phyloP scores from a whole-genome alignment of 108 stramenopile genomes.

The Bacterosira constricta region DNA sequence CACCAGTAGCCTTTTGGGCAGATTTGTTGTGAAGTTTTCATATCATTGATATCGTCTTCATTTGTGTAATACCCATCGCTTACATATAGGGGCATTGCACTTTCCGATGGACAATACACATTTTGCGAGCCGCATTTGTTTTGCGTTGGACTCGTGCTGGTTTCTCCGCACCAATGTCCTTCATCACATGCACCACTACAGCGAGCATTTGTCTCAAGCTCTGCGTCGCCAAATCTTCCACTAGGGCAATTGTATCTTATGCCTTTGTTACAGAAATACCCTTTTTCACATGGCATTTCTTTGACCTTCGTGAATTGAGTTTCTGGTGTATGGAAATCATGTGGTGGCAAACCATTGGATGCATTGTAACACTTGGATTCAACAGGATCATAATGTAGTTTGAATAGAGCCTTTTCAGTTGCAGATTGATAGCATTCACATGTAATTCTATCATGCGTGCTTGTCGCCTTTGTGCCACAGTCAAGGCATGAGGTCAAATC shows the following conservation, averaged over 20 bases:
- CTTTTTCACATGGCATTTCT: conserved; percentile 16
- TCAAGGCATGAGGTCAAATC: conserved; percentile 11
- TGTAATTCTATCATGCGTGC: conserved; percentile 18
- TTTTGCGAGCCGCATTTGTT: conserved; percentile 30
- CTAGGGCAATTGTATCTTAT: conserved; percentile 24
- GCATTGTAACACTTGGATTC: conserved; percentile 13
- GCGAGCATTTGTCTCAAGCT: conserved; percentile 9
- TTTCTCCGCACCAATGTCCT: conserved; percentile 31
- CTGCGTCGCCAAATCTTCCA: conserved; percentile 30
- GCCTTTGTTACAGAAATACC: conserved; percentile 22
- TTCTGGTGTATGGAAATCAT: conserved; percentile 9
- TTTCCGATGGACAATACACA: conserved; percentile 35
- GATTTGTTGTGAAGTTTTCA: conserved; percentile 26
- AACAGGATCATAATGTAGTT: conserved; percentile 23
- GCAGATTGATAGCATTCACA: conserved; percentile 47
- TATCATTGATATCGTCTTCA: conserved; percentile 21
- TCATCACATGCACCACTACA: conserved; percentile 27
- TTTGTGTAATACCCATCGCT: conserved; percentile 34
- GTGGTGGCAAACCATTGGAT: conserved; percentile 4
- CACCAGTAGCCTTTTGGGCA: conserved; percentile 38
- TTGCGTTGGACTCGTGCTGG: conserved; percentile 35
- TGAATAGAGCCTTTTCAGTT: conserved; percentile 16
- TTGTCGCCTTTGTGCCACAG: conserved; percentile 38
- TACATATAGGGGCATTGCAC: conserved; percentile 24
- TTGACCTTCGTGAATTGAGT: conserved; percentile 34